Conservation (phyloP, 2,329 filamentous ascomycete genomes). For the Hirsutella minnesotensis region DNA sequence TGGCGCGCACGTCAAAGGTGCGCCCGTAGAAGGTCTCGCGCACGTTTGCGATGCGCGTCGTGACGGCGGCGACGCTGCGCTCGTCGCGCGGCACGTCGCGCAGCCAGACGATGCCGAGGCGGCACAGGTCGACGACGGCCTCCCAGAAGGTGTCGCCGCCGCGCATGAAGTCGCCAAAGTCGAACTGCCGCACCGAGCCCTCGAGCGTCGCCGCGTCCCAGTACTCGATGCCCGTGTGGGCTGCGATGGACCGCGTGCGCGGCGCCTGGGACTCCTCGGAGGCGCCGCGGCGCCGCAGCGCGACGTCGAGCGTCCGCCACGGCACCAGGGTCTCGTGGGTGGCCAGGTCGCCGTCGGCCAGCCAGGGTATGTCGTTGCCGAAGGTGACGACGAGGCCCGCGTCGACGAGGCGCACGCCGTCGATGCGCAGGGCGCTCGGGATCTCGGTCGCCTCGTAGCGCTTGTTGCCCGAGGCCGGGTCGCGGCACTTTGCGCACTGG, state of each 20-base stretch:
- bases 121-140: conserved; percentile 50
- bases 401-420: conserved; percentile 15
- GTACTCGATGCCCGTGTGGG: conserved; percentile 20
- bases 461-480: conserved; percentile 48
- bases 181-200: conserved; percentile 42
- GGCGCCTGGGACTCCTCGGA: conserved; percentile 6
- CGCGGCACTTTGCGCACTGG: conserved; percentile 38
- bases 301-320: conserved; percentile 24
- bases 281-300: conserved; percentile 12
- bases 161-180: conserved; percentile 62
- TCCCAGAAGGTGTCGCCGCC: conserved; percentile 42
- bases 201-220: conserved; percentile 29
- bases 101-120: conserved; percentile 66
- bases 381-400: conserved; percentile 48
- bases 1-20: conserved; percentile 80
- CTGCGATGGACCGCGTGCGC: conserved; percentile 14
- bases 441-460: conserved; percentile 33
- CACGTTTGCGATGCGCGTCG: conserved; percentile 60
- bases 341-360: conserved; percentile 19
- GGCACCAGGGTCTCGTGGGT: conserved; percentile 22
- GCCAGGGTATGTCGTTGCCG: conserved; percentile 26
- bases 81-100: conserved; percentile 59
- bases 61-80: conserved; percentile 54
- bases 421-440: conserved; percentile 19
- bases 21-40: conserved; percentile 84